Conservation (phyloP, 106 monocot species). For the Phalaenopsis aphrodite region DNA sequence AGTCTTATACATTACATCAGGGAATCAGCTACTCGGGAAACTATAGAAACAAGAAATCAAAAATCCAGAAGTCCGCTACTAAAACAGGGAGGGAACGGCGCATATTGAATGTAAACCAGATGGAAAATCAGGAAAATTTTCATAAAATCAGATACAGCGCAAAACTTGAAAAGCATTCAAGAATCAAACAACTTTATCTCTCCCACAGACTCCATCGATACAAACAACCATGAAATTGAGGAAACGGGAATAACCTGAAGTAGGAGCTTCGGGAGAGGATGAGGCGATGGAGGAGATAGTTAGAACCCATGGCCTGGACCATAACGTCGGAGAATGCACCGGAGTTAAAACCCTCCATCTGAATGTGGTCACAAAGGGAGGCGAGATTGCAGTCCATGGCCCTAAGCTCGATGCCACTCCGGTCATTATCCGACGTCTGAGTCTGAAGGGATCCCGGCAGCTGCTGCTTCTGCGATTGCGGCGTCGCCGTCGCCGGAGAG, state of each 20-base stretch:
- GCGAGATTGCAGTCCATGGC: constrained; percentile 76
- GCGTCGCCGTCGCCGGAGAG: constrained; percentile 3
- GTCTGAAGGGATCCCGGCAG: constrained; percentile 3
- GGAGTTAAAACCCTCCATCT: constrained; percentile 72
- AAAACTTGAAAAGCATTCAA: too few relatives aligned
- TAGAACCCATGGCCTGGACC: constrained; percentile 73
- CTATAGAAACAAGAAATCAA: not conserved
- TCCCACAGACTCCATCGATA: not conserved
- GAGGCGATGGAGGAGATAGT: constrained; percentile 81
- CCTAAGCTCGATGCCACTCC: constrained; percentile 42
- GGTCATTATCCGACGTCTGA: constrained; percentile 34
- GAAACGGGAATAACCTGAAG: constrained; percentile 50
- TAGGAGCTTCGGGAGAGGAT: constrained; percentile 95
- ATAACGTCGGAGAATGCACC: constrained; percentile 81
- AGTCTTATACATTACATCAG: not conserved
- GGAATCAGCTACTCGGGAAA: not conserved
- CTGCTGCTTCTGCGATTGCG: constrained; percentile 3
- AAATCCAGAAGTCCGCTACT: not conserved
- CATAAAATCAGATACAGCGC: too few relatives aligned
- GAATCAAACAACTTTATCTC: not conserved
- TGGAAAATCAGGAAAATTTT: not conserved
- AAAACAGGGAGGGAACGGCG: not conserved
- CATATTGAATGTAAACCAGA: not conserved
- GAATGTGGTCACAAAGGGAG: constrained; percentile 86
- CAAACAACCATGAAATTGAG: not conserved